phyloP scores from a whole-genome alignment of 345 rosid species.

The Trapa incisa region DNA sequence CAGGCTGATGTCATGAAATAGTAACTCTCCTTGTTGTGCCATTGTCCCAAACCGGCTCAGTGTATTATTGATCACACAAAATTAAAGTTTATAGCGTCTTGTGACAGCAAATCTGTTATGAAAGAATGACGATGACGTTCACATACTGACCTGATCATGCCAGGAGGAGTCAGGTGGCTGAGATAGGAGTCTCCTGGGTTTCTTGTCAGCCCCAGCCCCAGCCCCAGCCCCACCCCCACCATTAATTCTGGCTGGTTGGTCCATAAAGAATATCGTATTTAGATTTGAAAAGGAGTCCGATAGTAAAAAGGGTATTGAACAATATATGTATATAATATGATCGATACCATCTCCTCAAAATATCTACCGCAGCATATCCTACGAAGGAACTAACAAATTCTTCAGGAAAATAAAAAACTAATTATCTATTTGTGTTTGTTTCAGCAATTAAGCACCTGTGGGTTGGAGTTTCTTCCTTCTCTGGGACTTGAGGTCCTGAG shows the following conservation, averaged over 20 bases:
- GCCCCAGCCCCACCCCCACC: not conserved
- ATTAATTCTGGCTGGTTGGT: slow-evolving; percentile 3
- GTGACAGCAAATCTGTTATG: no score
- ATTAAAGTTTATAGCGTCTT: no score
- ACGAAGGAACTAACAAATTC: not conserved
- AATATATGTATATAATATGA: no score
- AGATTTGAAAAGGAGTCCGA: not conserved
- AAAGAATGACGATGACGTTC: no score
- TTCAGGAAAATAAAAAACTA: no score
- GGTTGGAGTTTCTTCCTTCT: slow-evolving; percentile 3
- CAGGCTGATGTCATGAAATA: no score
- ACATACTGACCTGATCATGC: slow-evolving; percentile 30
- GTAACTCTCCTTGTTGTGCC: no score
- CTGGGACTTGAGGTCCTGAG: slow-evolving; percentile 20
- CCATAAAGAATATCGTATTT: not conserved
- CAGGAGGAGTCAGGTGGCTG: slow-evolving; percentile 13
- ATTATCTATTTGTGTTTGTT: no score
- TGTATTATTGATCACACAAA: no score
- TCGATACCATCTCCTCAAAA: not conserved
- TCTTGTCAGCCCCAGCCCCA: slow-evolving; percentile 8
- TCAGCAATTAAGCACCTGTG: not conserved
- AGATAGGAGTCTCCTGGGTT: slow-evolving; percentile 17
- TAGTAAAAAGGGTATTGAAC: not conserved
- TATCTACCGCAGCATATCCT: not conserved
- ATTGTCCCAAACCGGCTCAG: no score